Base-by-base conservation (phyloP, 2,329 filamentous ascomycete genomes). In the Fusarium sp. region DNA sequence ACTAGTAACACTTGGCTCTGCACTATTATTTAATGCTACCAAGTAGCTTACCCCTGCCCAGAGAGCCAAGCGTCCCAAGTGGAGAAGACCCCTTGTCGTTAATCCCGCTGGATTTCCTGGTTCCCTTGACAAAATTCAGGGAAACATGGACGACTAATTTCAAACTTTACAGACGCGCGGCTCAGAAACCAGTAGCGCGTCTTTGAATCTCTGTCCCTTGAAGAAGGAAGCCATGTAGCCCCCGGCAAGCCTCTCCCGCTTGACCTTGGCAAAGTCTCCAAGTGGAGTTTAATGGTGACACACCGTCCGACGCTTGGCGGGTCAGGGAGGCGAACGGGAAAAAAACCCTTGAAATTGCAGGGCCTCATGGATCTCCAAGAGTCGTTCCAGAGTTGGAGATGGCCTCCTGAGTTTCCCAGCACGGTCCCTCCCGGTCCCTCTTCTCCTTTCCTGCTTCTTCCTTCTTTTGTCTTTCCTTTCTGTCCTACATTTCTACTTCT, bases 351-450 rank as follows among this genome's bases (percentile, higher is more conserved):
- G 66, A 67, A 72, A 64, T 67, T 64, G 45, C 68, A 68, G 72
- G 41, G 66, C 52, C 52, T 50, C 45, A 25, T 35, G 54, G 54
- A 35, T 60, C 37, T 64, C 43, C 62, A 45, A 37, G 60, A 41
- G 27, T 45, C 32, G 50, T 41, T 50, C 68, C 64, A 70, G 65
- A 69, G 56, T 68, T 78, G 76, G 67, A 14, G 72, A 77, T 77
- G 76, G 70, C 72, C 74, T 77, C 76, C 74, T 77, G 73, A 75
- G 52, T 66, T 65, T 63, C 64, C 62, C 60, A 20, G 48, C 56
- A 37, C 37, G 23, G 52, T 37, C 48, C 30, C 63, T 16, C 64
- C 56, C 37, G 18, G 52, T 37, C 48, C 61, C 16, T 66, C 56
- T 73, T 68, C 67, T 70, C 70, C 61, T 67, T 45, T 67, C 59